Base-by-base conservation (phyloP, 768 basidiomycete genomes). In the Clavaria fumosa region DNA sequence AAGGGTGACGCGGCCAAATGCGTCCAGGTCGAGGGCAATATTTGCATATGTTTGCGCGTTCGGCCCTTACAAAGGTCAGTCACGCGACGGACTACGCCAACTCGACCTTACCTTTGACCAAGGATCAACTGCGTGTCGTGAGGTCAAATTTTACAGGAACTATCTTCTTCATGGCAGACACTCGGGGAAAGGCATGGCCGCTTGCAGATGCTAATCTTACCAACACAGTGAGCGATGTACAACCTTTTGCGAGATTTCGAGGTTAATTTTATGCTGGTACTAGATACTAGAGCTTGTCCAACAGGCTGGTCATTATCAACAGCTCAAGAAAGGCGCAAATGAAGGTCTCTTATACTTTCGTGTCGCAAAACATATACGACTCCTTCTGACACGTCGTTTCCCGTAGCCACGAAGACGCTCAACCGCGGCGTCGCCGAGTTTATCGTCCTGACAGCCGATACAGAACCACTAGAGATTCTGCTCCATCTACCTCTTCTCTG, bases 361-460 rank as follows among this genome's bases (percentile, higher is more conserved):
- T n/a, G n/a, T n/a, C n/a, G n/a, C n/a, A n/a, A n/a, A n/a, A n/a
- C n/a, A n/a, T n/a, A n/a, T n/a, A n/a, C n/a, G n/a, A n/a, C n/a
- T n/a, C n/a, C n/a, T n/a, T n/a, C n/a, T n/a, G n/a, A n/a, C n/a
- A n/a, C n/a, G n/a, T n/a, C n/a, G n/a, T n/a, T 18, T 12, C 15
- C 27, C 14, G 10, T 34, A 89, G 90, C 91, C 31, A 99, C 95
- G 47, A 99, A 99, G 66, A 95, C 90, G 14, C 72, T 96, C 45
- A 96, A 96, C 59, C 85, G 93, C 51, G 93, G 93, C 65, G 85
- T 93, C 47, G 82, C 91, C 43, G 95, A 99, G 62, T 85, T 99
- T 61, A 89, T 97, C 61, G 75, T 99, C 51, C 67, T 99, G 59
- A 95, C 95, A 38, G 79, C 79, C 38, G 90, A 99, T 52, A 96